A percentile compares a stretch with the other conserved stretches of the same genome.
These are phyloP conservation scores for Nymphaea thermarum DNA, from an alignment of 164 flowering plant genomes.

Conservation along the genomic window DNA sequence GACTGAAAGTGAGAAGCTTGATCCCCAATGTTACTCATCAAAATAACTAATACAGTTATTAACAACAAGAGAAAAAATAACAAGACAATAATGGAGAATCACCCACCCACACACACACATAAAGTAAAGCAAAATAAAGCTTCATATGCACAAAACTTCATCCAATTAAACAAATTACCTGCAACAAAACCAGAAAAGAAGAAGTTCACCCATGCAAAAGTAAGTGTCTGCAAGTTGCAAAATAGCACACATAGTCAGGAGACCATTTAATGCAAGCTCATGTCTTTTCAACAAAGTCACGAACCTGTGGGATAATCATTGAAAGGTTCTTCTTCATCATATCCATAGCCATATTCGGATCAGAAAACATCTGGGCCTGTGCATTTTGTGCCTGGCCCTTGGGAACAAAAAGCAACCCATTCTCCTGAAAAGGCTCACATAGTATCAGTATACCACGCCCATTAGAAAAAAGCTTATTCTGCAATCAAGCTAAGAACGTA, in stretches of 20 bases:
- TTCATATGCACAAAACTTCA: too few species aligned
- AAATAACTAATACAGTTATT: too few species aligned
- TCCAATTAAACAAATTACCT: conserved; percentile 31
- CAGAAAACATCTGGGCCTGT: conserved; percentile 97
- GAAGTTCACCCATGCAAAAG: conserved; percentile 98
- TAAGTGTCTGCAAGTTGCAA: conserved; percentile 61
- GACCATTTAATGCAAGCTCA: not conserved
- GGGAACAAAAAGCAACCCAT: conserved; percentile 81
- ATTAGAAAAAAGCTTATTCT: not conserved
- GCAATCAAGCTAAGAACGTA: not conserved
- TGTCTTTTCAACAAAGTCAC: not conserved
- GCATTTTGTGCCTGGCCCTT: conserved; percentile 82
- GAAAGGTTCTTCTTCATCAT: conserved; percentile 99
- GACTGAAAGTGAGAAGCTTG: too few species aligned
- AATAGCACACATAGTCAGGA: not conserved
- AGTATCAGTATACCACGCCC: too few species aligned
- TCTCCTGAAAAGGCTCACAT: conserved; percentile 43
- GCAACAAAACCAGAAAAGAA: conserved; percentile 99
- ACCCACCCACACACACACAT: too few species aligned
- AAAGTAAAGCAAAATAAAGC: too few species aligned
- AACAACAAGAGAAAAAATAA: too few species aligned
- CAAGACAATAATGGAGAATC: too few species aligned
- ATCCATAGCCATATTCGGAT: conserved; percentile 99
- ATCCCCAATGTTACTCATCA: too few species aligned
- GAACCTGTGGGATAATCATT: conserved; percentile 96